phyloP scores from a whole-genome alignment of 2,329 filamentous ascomycete genomes.

The Teratosphaeria gauchensis region DNA sequence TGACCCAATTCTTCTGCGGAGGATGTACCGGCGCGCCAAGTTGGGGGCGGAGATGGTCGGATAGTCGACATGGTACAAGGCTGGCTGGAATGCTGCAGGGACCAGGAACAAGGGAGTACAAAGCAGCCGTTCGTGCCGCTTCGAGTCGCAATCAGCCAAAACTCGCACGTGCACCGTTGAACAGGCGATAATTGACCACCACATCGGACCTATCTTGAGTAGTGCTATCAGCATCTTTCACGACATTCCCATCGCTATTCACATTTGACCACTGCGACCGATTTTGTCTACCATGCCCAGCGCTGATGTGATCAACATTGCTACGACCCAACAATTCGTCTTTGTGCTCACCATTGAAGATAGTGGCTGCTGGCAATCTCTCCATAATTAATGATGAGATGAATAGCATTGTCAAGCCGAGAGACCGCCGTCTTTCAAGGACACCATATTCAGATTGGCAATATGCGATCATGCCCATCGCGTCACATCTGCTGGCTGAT shows the following conservation, averaged over 20 bases:
- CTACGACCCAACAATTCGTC: neutral
- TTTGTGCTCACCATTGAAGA: neutral
- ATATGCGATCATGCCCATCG: neutral
- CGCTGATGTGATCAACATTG: too few relatives aligned
- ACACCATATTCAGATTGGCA: neutral
- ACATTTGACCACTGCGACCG: neutral
- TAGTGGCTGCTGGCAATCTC: neutral
- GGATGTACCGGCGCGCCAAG: neutral
- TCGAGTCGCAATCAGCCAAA: neutral
- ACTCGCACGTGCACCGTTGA: neutral
- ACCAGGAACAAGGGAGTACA: neutral
- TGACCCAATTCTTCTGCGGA: neutral
- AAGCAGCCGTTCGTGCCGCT: neutral
- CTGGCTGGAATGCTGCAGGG: neutral
- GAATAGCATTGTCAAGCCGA: neutral
- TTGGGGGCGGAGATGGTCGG: neutral
- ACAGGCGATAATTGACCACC: too few relatives aligned
- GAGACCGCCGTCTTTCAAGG: neutral
- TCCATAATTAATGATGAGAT: neutral
- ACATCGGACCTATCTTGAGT: too few relatives aligned
- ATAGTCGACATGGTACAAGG: neutral
- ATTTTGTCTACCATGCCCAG: too few relatives aligned
- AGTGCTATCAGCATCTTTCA: too few relatives aligned
- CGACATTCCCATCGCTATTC: neutral
- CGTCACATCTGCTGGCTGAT: neutral